These are phyloP conservation scores for Talaromyces borbonicus DNA, from an alignment of 495 filamentous ascomycete species.

Conservation along the genomic window DNA sequence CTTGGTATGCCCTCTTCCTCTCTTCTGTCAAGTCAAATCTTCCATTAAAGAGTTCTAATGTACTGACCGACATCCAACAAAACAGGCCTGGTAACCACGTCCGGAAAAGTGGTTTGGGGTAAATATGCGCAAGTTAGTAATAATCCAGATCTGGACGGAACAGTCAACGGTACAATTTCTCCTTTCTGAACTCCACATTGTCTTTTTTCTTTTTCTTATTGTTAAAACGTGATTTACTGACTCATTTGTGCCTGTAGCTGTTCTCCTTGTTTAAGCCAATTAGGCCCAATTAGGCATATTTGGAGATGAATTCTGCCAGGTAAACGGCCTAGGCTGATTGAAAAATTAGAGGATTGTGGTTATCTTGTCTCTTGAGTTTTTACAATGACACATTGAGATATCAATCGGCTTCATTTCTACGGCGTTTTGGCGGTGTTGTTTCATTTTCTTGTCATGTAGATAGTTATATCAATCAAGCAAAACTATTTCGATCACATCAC, in stretches of 20 bases:
- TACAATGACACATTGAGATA: too few species aligned
- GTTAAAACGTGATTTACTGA: not conserved
- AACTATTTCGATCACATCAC: too few species aligned
- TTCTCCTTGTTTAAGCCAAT: slow-evolving; percentile 6
- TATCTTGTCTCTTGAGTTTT: too few species aligned
- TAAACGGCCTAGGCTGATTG: too few species aligned
- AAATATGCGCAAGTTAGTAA: slow-evolving; percentile 66
- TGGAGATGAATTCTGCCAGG: too few species aligned
- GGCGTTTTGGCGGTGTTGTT: too few species aligned
- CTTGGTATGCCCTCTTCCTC: slow-evolving; percentile 42
- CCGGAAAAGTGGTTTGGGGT: slow-evolving; percentile 89
- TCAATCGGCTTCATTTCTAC: too few species aligned
- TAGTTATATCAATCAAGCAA: too few species aligned
- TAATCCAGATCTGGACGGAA: slow-evolving; percentile 73
- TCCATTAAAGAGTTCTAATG: too few species aligned
- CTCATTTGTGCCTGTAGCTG: not conserved
- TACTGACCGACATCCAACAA: not conserved
- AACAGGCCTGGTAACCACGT: slow-evolving; percentile 65
- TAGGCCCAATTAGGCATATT: not conserved
- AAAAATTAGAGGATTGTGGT: too few species aligned
- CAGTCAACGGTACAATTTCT: slow-evolving; percentile 49
- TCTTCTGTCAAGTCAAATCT: too few species aligned
- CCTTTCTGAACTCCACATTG: not conserved
- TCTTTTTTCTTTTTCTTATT: not conserved
- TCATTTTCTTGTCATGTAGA: too few species aligned